Percentiles rank a stretch among this genome's conserved stretches.
Evolutionary conservation across 2,329 filamentous ascomycete species (phyloP).

Genomic region (Xylaria sp.): DNA sequence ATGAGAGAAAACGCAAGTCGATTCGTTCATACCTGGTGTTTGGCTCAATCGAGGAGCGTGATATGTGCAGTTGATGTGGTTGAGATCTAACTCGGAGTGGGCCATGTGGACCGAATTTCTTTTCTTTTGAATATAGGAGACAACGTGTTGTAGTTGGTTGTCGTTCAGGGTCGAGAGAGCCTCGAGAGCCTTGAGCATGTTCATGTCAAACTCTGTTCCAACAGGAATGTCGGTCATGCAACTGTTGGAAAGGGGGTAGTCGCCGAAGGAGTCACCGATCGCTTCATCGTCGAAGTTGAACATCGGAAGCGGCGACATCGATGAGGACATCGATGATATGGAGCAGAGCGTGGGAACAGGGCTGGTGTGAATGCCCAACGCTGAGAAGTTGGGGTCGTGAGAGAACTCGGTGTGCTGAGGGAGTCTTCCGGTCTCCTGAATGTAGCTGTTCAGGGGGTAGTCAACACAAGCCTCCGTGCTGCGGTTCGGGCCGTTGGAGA

Average conservation of each 20-base stretch:
- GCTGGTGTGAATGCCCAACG: constrained; percentile 17
- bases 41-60: constrained; percentile 16
- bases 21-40: constrained; percentile 12
- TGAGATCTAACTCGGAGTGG: constrained; percentile 19
- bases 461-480: constrained; percentile 21
- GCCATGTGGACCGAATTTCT: constrained; percentile 13
- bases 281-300: constrained; percentile 8
- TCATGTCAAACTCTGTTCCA: constrained; percentile 13
- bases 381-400: constrained; percentile 15
- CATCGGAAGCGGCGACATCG: constrained; percentile 20
- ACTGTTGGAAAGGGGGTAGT: constrained; percentile 13
- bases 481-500: constrained; percentile 19
- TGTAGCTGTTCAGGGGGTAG: constrained; percentile 21
- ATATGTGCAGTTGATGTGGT: constrained; percentile 10
- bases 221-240: constrained; percentile 10
- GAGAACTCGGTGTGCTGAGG: constrained; percentile 16
- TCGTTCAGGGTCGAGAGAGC: constrained; percentile 23
- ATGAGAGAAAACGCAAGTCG: neutral
- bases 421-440: constrained; percentile 16
- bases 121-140: constrained; percentile 24
- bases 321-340: constrained; percentile 17
- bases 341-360: constrained; percentile 20
- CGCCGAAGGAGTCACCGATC: constrained; percentile 4
- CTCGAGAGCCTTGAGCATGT: constrained; percentile 25
- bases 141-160: constrained; percentile 25